phyloP scores from a whole-genome alignment of 2,329 filamentous ascomycete genomes.

The Claviceps fusiformis region DNA sequence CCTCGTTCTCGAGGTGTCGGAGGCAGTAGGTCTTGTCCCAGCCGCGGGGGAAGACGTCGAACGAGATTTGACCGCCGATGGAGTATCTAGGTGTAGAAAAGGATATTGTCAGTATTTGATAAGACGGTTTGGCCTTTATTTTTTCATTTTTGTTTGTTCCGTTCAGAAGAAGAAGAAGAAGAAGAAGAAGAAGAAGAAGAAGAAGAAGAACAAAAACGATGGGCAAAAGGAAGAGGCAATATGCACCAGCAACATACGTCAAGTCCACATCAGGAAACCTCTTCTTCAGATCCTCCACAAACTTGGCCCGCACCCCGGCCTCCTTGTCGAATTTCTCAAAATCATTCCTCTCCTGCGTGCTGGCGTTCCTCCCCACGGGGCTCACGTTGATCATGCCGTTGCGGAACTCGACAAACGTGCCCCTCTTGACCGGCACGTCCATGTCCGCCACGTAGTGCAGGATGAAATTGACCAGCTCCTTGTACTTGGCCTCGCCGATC shows the following conservation, averaged over 20 bases:
- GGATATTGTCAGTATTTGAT: background rate
- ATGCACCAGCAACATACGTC: slow-evolving; percentile 37
- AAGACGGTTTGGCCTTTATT: background rate
- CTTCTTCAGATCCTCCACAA: slow-evolving; percentile 65
- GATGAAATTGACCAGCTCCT: slow-evolving; percentile 61
- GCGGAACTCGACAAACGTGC: slow-evolving; percentile 77
- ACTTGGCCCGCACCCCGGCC: slow-evolving; percentile 60
- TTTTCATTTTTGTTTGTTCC: background rate
- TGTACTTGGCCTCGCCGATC: slow-evolving; percentile 75
- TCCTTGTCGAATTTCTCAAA: slow-evolving; percentile 72
- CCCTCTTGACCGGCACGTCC: slow-evolving; percentile 70
- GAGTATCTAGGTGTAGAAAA: slow-evolving; percentile 50
- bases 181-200: background rate
- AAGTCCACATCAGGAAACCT: slow-evolving; percentile 72
- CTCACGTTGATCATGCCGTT: slow-evolving; percentile 86
- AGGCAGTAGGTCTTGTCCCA: slow-evolving; percentile 99
- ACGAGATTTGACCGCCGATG: slow-evolving; percentile 94
- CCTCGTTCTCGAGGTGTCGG: slow-evolving; percentile 71
- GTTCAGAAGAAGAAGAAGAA: background rate
- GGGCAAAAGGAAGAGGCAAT: background rate
- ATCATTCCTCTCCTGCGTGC: slow-evolving; percentile 62
- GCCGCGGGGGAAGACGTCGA: slow-evolving; percentile 90
- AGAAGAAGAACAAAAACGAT: background rate
- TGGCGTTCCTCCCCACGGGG: slow-evolving; percentile 78
- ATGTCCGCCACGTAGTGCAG: slow-evolving; percentile 76